phyloP scores from a whole-genome alignment of 1,284 basidiomycete genomes.

The Sphaerobolus stellatus region DNA sequence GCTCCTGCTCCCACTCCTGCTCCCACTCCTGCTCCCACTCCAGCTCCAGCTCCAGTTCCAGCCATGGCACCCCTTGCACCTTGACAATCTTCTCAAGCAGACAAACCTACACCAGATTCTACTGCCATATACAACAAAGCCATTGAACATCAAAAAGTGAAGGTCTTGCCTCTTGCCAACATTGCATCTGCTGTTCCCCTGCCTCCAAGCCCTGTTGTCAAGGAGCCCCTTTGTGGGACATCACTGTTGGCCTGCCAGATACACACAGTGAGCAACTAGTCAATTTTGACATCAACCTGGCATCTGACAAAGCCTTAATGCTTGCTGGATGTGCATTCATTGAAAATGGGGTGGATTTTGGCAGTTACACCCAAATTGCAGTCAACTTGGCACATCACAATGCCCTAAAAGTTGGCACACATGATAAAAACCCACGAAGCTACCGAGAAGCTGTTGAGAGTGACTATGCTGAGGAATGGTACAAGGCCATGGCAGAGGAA shows the following conservation, averaged over 20 bases:
- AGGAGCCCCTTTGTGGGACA: too few relatives aligned
- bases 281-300: too few relatives aligned
- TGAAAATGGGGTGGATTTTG: neutral
- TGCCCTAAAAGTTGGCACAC: conserved; percentile 1
- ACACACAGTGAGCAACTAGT: too few relatives aligned
- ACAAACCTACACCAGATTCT: neutral
- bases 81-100: neutral
- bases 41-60: conserved; percentile 6
- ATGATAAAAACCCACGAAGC: conserved; percentile 8
- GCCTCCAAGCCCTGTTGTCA: too few relatives aligned
- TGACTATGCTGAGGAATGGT: conserved; percentile 16
- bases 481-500: conserved; percentile 15
- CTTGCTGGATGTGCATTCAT: too few relatives aligned
- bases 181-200: neutral
- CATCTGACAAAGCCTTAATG: too few relatives aligned
- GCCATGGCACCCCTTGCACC: neutral
- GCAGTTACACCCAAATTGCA: neutral
- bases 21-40: conserved; percentile 2
- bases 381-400: too few relatives aligned
- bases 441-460: conserved; percentile 13
- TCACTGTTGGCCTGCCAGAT: too few relatives aligned
- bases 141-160: neutral
- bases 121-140: conserved; percentile 5
- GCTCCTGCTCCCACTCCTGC: neutral
- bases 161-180: neutral